Evolutionary conservation across 2,329 filamentous ascomycete species (phyloP).

Genomic region (Metarhizium guizhouense): DNA sequence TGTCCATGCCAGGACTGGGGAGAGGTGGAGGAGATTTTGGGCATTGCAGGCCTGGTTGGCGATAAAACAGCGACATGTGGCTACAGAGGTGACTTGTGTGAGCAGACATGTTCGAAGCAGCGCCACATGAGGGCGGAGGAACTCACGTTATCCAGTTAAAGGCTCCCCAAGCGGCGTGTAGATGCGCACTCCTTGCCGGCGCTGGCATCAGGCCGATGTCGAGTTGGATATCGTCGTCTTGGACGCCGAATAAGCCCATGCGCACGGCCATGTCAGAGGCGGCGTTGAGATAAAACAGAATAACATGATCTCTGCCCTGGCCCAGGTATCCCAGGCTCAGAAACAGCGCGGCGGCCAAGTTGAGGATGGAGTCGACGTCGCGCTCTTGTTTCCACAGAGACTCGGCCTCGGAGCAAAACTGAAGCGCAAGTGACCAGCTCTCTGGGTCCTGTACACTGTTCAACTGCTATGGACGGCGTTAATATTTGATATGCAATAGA

Average conservation of each 20-base stretch:
- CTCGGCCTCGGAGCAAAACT: constrained; percentile 17
- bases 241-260: constrained; percentile 20
- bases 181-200: constrained; percentile 7
- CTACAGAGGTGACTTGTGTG: constrained; percentile 12
- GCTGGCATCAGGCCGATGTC: constrained; percentile 2
- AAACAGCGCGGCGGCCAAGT: constrained; percentile 23
- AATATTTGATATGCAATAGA: background rate
- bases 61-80: constrained; percentile 23
- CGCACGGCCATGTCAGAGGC: constrained; percentile 20
- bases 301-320: constrained; percentile 24
- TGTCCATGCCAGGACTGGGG: no score
- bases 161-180: constrained; percentile 19
- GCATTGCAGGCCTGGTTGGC: constrained; percentile 20
- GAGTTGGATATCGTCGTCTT: background rate
- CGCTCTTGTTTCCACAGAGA: background rate
- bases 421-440: background rate
- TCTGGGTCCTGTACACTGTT: background rate
- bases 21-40: constrained; percentile 13
- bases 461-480: background rate
- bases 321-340: constrained; percentile 25
- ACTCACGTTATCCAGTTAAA: constrained; percentile 31
- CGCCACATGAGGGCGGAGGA: no score
- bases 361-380: constrained; percentile 5
- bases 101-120: background rate
- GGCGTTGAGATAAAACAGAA: constrained; percentile 19